Evolutionary conservation across 1,284 basidiomycete species (phyloP).

Genomic region (Cystobasidiaceae sp.): DNA sequence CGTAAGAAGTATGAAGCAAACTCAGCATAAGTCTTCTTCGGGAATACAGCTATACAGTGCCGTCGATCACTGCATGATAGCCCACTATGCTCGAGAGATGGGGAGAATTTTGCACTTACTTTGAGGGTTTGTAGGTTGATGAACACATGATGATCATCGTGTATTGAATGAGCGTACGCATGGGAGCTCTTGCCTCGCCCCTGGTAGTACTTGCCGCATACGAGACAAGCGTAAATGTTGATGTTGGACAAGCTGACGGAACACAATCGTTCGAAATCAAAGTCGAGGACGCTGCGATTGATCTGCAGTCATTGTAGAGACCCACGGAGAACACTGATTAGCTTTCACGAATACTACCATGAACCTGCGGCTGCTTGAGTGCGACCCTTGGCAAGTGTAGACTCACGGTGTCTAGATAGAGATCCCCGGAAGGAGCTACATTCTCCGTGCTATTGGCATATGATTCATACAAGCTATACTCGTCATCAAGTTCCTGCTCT

Average conservation of each 20-base stretch:
- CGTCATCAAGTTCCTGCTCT: constrained; percentile 13
- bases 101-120: constrained; percentile 51
- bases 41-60: constrained; percentile 9
- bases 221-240: constrained; percentile 95
- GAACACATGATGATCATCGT: constrained; percentile 97
- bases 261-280: constrained; percentile 99
- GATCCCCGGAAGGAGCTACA: constrained; percentile 52
- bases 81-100: background rate
- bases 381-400: background rate
- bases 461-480: constrained; percentile 18
- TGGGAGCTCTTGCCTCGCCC: constrained; percentile 87
- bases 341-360: background rate
- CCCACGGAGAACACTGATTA: constrained; percentile 28
- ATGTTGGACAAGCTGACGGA: constrained; percentile 93
- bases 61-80: constrained; percentile 9
- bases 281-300: constrained; percentile 82
- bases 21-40: background rate
- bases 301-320: constrained; percentile 55
- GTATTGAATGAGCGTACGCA: constrained; percentile 94
- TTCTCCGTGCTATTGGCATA: background rate
- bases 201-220: constrained; percentile 98
- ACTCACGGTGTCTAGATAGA: constrained; percentile 90
- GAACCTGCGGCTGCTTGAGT: background rate
- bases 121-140: constrained; percentile 90
- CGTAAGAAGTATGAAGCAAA: background rate